Evolutionary conservation across 176 grass and related monocot species (phyloP).

Genomic region (Stipa capillata): DNA sequence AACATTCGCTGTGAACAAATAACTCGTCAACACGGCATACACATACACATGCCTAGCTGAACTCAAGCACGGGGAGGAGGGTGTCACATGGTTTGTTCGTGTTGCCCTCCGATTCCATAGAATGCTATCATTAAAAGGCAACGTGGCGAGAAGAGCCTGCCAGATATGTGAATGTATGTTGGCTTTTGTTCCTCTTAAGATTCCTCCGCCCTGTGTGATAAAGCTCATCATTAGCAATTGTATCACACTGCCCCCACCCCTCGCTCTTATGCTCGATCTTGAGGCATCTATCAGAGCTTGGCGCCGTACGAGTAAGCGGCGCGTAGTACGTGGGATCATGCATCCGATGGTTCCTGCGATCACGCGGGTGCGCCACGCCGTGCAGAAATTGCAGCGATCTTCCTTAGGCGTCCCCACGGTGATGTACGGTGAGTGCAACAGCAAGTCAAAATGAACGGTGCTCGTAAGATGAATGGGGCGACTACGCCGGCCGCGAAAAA

Average conservation of each 20-base stretch:
- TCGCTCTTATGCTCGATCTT: background rate
- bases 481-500: constrained; percentile 22
- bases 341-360: background rate
- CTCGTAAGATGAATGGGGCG: constrained; percentile 30
- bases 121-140: constrained; percentile 42
- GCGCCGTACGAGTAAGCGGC: background rate
- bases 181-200: constrained; percentile 46
- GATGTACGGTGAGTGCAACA: background rate
- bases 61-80: too few species aligned
- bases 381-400: background rate
- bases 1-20: too few species aligned
- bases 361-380: background rate
- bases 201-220: constrained; percentile 38
- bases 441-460: constrained; percentile 20
- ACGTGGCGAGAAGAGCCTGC: constrained; percentile 15
- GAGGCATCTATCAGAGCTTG: background rate
- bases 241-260: constrained; percentile 29
- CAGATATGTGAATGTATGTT: constrained; percentile 40
- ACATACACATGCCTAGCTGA: too few species aligned
- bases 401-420: background rate
- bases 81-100: constrained; percentile 38
- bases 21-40: too few species aligned
- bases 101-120: constrained; percentile 26
- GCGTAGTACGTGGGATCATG: background rate
- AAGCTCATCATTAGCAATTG: constrained; percentile 59